phyloP scores from a whole-genome alignment of 1,284 basidiomycete species.

The Cutaneotrichosporon sp. region DNA sequence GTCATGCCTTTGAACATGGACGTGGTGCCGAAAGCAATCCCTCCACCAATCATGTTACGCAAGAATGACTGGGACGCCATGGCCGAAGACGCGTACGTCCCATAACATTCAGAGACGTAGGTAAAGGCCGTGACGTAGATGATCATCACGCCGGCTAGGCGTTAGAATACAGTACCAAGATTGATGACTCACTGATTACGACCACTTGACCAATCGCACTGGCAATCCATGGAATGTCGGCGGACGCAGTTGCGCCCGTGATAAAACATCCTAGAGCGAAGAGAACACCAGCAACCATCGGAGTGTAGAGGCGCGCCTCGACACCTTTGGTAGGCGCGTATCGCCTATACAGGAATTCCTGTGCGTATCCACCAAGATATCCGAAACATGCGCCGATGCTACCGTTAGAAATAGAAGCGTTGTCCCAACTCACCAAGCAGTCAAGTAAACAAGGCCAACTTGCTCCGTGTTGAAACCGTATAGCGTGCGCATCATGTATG shows the following conservation, averaged over 20 bases:
- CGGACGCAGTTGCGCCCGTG: conserved; percentile 47
- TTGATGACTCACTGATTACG: conserved; percentile 43
- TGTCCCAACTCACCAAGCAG: conserved; percentile 54
- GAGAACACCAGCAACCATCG: conserved; percentile 64
- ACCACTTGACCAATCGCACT: conserved; percentile 60
- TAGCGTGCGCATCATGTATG: conserved; percentile 62
- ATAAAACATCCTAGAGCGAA: conserved; percentile 65
- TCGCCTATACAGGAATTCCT: conserved; percentile 63
- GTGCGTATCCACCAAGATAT: conserved; percentile 62
- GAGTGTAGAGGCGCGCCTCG: conserved; percentile 69
- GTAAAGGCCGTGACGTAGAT: conserved; percentile 23
- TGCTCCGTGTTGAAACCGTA: conserved; percentile 67
- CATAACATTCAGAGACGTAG: conserved; percentile 25
- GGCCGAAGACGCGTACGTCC: conserved; percentile 22
- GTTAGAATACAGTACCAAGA: neutral
- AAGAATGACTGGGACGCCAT: conserved; percentile 21
- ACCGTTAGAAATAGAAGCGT: neutral
- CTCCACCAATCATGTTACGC: conserved; percentile 24
- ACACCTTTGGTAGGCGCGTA: conserved; percentile 59
- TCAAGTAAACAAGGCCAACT: conserved; percentile 63
- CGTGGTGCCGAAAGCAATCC: conserved; percentile 27
- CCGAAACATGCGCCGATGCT: conserved; percentile 63
- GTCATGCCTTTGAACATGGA: conserved; percentile 25
- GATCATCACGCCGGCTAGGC: conserved; percentile 22
- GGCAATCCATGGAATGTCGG: conserved; percentile 40